Percentiles rank a stretch among this genome's conserved stretches.
Evolutionary conservation across 78 protist species (phyloP).

Genomic region (Dictyostelium intermedium): DNA sequence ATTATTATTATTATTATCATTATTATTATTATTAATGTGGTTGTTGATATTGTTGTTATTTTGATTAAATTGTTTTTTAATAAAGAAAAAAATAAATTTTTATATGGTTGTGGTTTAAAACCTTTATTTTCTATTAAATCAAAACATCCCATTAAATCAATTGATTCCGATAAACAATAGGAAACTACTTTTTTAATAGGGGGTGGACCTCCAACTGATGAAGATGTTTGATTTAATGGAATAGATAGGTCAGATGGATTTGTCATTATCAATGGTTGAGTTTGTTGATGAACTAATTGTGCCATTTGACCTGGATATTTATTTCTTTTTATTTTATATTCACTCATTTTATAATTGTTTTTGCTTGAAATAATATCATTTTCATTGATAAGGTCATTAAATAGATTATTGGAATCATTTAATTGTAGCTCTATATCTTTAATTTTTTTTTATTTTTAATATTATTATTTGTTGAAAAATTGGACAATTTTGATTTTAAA

Average conservation of each 20-base stretch:
- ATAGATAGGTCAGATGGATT: neutral
- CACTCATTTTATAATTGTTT: neutral
- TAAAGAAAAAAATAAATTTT: neutral
- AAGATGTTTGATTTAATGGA: neutral
- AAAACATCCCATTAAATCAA: neutral
- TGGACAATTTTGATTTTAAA: neutral
- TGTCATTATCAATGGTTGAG: neutral
- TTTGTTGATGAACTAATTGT: neutral
- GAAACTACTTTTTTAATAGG: constrained; percentile 1
- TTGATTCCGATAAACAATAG: constrained; percentile 7
- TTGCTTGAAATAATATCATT: neutral
- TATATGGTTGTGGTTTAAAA: neutral
- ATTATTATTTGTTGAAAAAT: neutral
- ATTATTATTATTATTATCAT: too few relatives aligned
- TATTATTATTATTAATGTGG: too few relatives aligned
- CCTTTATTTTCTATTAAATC: neutral
- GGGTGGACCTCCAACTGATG: neutral
- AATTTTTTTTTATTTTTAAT: neutral
- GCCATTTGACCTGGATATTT: neutral
- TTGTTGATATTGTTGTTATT: neutral
- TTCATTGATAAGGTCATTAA: neutral
- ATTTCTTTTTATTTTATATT: neutral
- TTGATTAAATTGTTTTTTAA: neutral
- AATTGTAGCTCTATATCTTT: neutral
- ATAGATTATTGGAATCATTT: neutral